These are phyloP conservation scores for Vitellaria paradoxa DNA, from an alignment of 179 eudicot species.

Conservation along the genomic window DNA sequence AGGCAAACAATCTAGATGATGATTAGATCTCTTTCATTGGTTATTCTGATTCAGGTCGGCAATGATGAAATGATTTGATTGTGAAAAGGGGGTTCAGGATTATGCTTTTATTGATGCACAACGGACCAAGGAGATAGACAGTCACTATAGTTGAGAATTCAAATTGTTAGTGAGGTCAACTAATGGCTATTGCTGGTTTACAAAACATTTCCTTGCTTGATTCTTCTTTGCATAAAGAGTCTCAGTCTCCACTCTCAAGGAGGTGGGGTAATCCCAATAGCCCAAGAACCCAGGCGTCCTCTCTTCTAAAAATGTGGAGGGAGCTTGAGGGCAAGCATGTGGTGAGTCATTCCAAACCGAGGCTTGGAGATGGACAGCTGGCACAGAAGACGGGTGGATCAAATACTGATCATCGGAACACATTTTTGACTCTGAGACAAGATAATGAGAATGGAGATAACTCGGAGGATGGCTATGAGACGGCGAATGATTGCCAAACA, in stretches of 20 bases:
- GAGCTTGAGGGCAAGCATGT: conserved; percentile 75
- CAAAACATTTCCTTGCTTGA: conserved; percentile 54
- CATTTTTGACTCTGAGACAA: conserved; percentile 18
- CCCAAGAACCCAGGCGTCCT: conserved; percentile 58
- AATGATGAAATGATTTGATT: neutral
- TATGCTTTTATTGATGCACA: neutral
- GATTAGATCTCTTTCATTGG: neutral
- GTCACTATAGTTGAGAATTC: conserved; percentile 6
- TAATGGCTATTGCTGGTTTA: conserved; percentile 78
- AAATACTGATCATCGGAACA: neutral
- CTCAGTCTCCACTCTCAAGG: conserved; percentile 50
- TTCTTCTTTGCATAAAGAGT: conserved; percentile 49
- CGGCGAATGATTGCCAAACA: conserved; percentile 38
- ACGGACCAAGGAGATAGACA: conserved; percentile 14
- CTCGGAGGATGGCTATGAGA: conserved; percentile 36
- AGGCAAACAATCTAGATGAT: conserved; percentile 18
- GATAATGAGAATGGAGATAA: conserved; percentile 32
- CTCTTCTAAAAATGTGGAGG: conserved; percentile 81
- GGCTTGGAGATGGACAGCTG: conserved; percentile 29
- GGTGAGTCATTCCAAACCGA: conserved; percentile 34
- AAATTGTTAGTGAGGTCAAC: conserved; percentile 3
- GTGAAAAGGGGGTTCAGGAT: neutral
- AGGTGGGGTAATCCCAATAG: conserved; percentile 35
- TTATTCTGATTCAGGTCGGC: neutral
- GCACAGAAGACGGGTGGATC: conserved; percentile 27